Conservation (phyloP, 768 basidiomycete species). For the Boletus eberwhitei region DNA sequence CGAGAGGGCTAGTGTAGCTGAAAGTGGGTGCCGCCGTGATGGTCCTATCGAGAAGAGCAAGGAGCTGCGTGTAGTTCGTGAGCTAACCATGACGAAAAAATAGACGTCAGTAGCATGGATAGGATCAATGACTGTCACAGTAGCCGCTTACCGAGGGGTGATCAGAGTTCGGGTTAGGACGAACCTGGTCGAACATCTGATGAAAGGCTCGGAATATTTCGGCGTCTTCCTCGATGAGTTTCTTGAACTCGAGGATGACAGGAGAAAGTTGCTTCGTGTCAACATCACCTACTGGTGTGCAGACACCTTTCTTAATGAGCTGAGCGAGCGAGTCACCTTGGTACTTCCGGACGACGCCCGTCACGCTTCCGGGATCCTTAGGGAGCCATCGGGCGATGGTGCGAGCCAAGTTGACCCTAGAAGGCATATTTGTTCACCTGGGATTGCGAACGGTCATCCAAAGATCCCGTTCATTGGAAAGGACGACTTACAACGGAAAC, state of each 20-base stretch:
- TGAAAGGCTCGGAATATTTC: conserved; percentile 22
- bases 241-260: conserved; percentile 22
- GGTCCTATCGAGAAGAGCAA: conserved; percentile 11
- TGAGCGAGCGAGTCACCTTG: conserved; percentile 25
- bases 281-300: not conserved
- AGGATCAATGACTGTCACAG: not conserved
- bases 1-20: conserved; percentile 13
- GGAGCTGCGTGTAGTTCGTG: conserved; percentile 1
- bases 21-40: conserved; percentile 17
- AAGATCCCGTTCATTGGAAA: not conserved
- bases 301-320: conserved; percentile 20
- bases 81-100: not conserved
- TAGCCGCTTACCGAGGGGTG: conserved; percentile 6
- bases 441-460: not conserved
- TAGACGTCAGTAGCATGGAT: not conserved
- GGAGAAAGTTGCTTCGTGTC: conserved; percentile 11
- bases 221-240: conserved; percentile 20
- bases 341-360: not conserved
- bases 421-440: conserved; percentile 13
- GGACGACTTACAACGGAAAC: conserved; percentile 1
- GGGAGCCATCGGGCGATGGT: conserved; percentile 21
- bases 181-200: conserved; percentile 23
- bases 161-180: not conserved
- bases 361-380: conserved; percentile 1
- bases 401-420: conserved; percentile 18